Percentiles rank a stretch among this genome's conserved stretches.
These are phyloP conservation scores for Vickermania ingenoplastis DNA, from an alignment of 208 protist species.

Conservation along the genomic window DNA sequence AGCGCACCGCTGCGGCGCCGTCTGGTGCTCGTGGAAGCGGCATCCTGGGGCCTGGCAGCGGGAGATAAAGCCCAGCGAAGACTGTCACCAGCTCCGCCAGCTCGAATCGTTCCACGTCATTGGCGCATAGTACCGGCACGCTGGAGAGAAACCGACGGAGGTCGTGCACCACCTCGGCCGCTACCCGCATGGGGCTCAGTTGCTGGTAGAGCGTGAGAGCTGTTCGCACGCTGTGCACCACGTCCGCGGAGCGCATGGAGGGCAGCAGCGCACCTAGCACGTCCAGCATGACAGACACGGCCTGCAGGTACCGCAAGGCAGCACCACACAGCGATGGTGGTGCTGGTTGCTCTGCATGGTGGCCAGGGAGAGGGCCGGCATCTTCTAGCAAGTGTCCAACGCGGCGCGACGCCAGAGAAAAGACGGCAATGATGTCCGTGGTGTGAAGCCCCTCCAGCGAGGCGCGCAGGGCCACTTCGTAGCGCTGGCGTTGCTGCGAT, in stretches of 20 bases:
- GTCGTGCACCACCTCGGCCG: background rate
- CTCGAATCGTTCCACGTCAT: conserved; percentile 23
- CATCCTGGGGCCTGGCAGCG: background rate
- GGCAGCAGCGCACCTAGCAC: background rate
- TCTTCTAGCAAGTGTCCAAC: background rate
- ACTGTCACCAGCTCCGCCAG: background rate
- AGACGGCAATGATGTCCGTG: background rate
- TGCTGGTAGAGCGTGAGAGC: background rate
- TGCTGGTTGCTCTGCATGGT: background rate
- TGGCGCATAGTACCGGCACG: conserved; percentile 21
- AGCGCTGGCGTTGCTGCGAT: too few relatives aligned
- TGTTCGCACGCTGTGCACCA: background rate
- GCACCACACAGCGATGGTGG: too few relatives aligned
- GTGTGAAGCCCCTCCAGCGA: background rate
- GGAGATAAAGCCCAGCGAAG: background rate
- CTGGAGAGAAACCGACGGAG: conserved; percentile 17
- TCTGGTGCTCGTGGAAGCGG: too few relatives aligned
- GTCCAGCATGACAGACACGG: background rate
- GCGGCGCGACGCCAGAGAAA: background rate
- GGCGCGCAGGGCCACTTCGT: background rate
- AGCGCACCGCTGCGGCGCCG: too few relatives aligned
- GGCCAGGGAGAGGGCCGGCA: background rate
- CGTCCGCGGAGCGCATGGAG: background rate
- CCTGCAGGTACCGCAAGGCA: too few relatives aligned
- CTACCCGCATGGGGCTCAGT: background rate